Base-by-base conservation (phyloP, 495 filamentous ascomycete genomes). In the Podospora australis region DNA sequence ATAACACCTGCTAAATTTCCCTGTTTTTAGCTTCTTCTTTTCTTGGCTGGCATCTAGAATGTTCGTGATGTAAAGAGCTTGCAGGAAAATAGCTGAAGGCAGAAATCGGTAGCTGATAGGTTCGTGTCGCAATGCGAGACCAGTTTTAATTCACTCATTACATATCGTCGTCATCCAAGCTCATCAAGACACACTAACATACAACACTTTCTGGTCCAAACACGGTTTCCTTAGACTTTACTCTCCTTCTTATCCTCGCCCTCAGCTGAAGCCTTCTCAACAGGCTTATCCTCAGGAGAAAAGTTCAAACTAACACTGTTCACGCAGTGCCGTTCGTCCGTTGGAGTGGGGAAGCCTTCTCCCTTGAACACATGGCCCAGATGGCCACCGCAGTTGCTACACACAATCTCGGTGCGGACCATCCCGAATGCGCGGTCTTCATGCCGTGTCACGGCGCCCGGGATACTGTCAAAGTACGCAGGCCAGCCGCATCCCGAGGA, bases 301-400 rank as follows among this genome's bases (percentile, higher is more conserved):
- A 98, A 98, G 46, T 78, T 90, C 70, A 98, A 72, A 65, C 87
- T 94, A 17, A 97, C 68, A 54, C 88, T 92, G 63, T 98, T 98
- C 41, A 98, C 92, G 65, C 92, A 98, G 70, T 98, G 92, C 43
- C 92, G 72, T 80, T 97, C 90, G 66, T 98, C 86, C 39, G 90
- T 96, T 36, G 92, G 90, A 14, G 88, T 96, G 8, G 74, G 63
- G 66, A 82, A 95, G 30, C 90, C 88, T 67, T 98, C 92, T 6
- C 92, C 92, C 74, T 95, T 94, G 61, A 98, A 98, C 28, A 97
- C 90, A 74, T 98, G 92, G 20, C 92, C 92, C 44, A 98, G 66
- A 73, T 98, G 92, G 3, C 92, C 92, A 4, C 92, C 92, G 58
- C 92, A 98, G 67, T 90, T 92, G 45, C 74, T 76, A 70, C 92